A percentile compares a stretch with the other conserved stretches of the same genome.
phyloP scores from a whole-genome alignment of 2,329 filamentous ascomycete genomes.

The Penicillium janthinellum region DNA sequence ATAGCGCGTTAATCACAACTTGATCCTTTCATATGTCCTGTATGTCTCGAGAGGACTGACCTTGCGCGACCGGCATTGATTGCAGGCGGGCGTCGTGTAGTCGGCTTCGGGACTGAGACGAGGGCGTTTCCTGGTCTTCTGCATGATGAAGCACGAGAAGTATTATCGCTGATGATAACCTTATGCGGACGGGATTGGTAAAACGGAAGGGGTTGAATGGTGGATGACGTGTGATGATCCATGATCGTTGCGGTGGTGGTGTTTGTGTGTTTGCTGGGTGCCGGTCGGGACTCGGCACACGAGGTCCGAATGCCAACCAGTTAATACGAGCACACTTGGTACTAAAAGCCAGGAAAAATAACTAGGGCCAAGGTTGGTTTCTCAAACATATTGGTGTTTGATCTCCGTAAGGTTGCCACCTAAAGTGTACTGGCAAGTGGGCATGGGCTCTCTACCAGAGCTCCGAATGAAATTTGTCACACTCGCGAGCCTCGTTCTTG shows the following conservation, averaged over 20 bases:
- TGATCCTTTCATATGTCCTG: background rate
- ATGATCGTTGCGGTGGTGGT: background rate
- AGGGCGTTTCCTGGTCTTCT: background rate
- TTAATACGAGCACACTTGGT: too few species aligned
- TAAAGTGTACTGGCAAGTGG: too few species aligned
- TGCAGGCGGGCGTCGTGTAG: background rate
- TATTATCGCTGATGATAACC: background rate
- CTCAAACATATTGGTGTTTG: too few species aligned
- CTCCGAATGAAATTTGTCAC: too few species aligned
- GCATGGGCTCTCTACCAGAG: too few species aligned
- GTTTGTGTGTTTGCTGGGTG: background rate
- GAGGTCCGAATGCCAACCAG: background rate
- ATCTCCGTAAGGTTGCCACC: too few species aligned
- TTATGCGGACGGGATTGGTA: background rate
- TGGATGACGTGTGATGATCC: background rate
- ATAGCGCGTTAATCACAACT: background rate
- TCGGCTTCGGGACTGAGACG: background rate
- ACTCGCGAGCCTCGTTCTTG: too few species aligned
- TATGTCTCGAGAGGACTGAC: background rate
- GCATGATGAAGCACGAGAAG: background rate
- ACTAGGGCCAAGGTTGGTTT: too few species aligned
- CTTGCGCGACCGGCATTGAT: constrained; percentile 1
- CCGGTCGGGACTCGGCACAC: background rate
- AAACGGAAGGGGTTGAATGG: background rate
- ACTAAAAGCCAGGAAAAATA: too few species aligned